These are phyloP conservation scores for Xylariaceae sp. DNA, from an alignment of 2,329 filamentous ascomycete species.

Conservation along the genomic window DNA sequence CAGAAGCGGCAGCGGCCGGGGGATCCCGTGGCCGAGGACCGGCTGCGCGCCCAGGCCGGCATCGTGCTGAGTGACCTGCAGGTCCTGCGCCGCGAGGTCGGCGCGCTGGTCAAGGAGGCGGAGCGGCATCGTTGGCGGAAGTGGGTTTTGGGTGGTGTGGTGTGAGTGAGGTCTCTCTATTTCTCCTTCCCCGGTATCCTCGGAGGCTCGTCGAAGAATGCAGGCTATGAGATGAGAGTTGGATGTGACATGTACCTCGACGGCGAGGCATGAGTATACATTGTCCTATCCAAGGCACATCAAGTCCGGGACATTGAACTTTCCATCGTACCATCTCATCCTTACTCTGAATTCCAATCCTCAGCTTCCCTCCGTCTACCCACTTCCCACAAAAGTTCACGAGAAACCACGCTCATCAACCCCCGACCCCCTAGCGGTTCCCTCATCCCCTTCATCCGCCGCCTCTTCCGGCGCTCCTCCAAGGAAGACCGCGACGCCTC, in stretches of 20 bases:
- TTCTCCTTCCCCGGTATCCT: neutral
- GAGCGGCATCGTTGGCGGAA: constrained; percentile 49
- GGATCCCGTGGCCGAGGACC: constrained; percentile 36
- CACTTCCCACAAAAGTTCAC: no score
- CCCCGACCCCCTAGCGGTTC: neutral
- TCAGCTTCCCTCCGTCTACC: no score
- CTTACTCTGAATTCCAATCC: neutral
- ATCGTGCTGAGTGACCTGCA: constrained; percentile 41
- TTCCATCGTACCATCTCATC: no score
- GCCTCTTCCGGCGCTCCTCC: constrained; percentile 42
- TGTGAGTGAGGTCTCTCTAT: constrained; percentile 35
- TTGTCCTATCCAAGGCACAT: no score
- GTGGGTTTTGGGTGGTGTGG: constrained; percentile 46
- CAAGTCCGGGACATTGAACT: no score
- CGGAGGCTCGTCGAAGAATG: neutral
- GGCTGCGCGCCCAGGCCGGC: constrained; percentile 38
- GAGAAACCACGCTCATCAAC: neutral
- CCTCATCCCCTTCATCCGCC: constrained; percentile 44
- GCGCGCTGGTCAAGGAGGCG: constrained; percentile 36
- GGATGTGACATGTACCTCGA: neutral
- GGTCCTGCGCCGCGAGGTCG: constrained; percentile 39
- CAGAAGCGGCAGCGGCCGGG: constrained; percentile 25
- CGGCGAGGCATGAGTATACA: no score
- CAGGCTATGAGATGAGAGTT: neutral
- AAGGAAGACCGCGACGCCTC: constrained; percentile 28